phyloP scores from a whole-genome alignment of 805 yeast species.

The Saccharomycopsis sp. region DNA sequence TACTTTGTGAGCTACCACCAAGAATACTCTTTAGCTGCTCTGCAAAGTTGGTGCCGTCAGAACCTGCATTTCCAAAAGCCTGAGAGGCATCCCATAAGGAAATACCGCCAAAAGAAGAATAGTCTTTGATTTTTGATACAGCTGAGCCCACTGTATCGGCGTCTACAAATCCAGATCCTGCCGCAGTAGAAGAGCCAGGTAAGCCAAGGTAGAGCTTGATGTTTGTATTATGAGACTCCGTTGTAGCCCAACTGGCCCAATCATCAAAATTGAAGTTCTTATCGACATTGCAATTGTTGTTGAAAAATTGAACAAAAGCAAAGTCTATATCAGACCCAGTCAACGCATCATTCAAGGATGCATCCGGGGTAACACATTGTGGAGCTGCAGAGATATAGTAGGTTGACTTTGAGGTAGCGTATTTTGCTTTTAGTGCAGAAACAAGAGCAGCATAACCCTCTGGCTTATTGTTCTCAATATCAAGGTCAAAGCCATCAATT shows the following conservation, averaged over 20 bases:
- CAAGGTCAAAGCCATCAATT: constrained; percentile 90
- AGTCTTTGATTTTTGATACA: constrained; percentile 20
- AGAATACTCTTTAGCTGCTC: constrained; percentile 9
- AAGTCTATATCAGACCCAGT: constrained; percentile 45
- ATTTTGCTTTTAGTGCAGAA: constrained; percentile 27
- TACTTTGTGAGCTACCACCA: constrained; percentile 30
- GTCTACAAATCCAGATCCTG: constrained; percentile 45
- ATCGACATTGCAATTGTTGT: constrained; percentile 53
- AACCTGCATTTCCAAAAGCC: constrained; percentile 37
- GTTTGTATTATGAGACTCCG: constrained; percentile 54
- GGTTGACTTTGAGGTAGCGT: constrained; percentile 34
- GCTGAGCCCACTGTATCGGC: constrained; percentile 28
- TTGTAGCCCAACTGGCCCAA: constrained; percentile 43
- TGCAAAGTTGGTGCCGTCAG: constrained; percentile 16
- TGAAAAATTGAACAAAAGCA: constrained; percentile 60
- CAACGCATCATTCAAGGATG: constrained; percentile 35
- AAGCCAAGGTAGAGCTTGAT: constrained; percentile 69
- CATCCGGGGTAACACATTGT: constrained; percentile 60
- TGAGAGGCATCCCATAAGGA: constrained; percentile 70
- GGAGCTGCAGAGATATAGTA: constrained; percentile 62
- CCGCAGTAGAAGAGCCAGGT: constrained; percentile 52
- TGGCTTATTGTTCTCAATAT: constrained; percentile 53
- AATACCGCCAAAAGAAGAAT: constrained; percentile 54
- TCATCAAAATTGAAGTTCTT: constrained; percentile 47
- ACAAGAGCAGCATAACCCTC: constrained; percentile 49